Evolutionary conservation across 2,329 filamentous ascomycete species (phyloP).

Genomic region (Cladophialophora exuberans): DNA sequence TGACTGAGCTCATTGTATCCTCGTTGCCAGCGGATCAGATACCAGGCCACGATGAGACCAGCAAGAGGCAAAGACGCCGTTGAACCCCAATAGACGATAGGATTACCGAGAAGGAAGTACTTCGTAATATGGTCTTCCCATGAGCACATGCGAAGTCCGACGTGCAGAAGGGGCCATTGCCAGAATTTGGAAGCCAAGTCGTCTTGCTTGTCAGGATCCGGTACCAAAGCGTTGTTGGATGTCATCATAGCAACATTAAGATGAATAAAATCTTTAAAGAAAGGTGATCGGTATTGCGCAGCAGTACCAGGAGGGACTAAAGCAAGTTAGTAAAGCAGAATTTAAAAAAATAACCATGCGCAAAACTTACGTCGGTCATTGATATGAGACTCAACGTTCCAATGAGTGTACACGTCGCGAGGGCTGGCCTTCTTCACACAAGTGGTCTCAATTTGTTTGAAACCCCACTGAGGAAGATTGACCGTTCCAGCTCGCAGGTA

Average conservation of each 20-base stretch:
- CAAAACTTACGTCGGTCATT: slow-evolving; percentile 82
- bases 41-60: slow-evolving; percentile 75
- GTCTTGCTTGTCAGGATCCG: slow-evolving; percentile 98
- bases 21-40: slow-evolving; percentile 92
- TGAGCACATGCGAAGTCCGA: slow-evolving; percentile 96
- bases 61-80: slow-evolving; percentile 78
- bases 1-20: slow-evolving; percentile 82
- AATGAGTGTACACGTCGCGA: slow-evolving; percentile 92
- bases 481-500: slow-evolving; percentile 94
- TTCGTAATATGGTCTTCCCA: slow-evolving; percentile 97
- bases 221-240: slow-evolving; percentile 96
- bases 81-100: slow-evolving; percentile 92
- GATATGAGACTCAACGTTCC: slow-evolving; percentile 94
- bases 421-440: slow-evolving; percentile 93
- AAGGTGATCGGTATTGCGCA: slow-evolving; percentile 92
- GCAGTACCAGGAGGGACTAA: slow-evolving; percentile 85
- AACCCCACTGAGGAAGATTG: slow-evolving; percentile 98
- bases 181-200: slow-evolving; percentile 95
- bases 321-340: slow-evolving; percentile 37
- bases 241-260: slow-evolving; percentile 99
- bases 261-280: slow-evolving; percentile 96
- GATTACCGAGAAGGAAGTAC: slow-evolving; percentile 98
- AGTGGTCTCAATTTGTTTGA: slow-evolving; percentile 98
- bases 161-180: slow-evolving; percentile 97
- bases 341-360: not conserved